These are phyloP conservation scores for Cytospora schulzeri DNA, from an alignment of 2,329 filamentous ascomycete genomes.

Conservation along the genomic window DNA sequence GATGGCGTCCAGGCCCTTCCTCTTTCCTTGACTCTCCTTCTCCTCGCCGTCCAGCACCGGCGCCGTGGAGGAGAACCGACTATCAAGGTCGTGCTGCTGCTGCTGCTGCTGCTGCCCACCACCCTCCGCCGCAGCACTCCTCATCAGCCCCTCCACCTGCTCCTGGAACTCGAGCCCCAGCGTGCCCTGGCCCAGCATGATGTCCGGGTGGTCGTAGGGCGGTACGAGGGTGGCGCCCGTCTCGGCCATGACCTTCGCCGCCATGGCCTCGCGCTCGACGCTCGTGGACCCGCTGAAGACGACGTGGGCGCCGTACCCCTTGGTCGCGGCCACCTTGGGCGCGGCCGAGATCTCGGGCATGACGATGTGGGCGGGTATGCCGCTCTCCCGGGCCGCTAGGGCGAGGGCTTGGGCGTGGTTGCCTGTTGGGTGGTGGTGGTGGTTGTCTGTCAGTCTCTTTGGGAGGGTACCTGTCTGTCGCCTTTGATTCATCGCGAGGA, in stretches of 20 bases:
- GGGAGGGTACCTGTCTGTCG: too few species aligned
- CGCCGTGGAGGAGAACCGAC: conserved; percentile 4
- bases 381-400: conserved; percentile 74
- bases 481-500: too few species aligned
- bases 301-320: conserved; percentile 73
- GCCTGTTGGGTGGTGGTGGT: conserved; percentile 51
- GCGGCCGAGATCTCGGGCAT: conserved; percentile 87
- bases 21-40: conserved; percentile 24
- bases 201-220: conserved; percentile 89
- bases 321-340: conserved; percentile 66
- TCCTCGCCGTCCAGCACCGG: conserved; percentile 13
- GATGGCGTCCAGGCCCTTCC: conserved; percentile 63
- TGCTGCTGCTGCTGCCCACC: too few species aligned
- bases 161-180: conserved; percentile 78
- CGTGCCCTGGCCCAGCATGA: conserved; percentile 93
- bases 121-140: conserved; percentile 32
- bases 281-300: conserved; percentile 82
- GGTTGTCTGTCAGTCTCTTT: conserved; percentile 26
- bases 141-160: conserved; percentile 64
- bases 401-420: conserved; percentile 95
- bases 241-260: conserved; percentile 65
- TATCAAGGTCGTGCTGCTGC: too few species aligned
- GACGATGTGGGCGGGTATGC: conserved; percentile 81
- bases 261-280: conserved; percentile 77
- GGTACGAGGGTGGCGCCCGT: conserved; percentile 82